Evolutionary conservation across 352 stramenopile species (phyloP).

Genomic region (Phytopythium litorale): DNA sequence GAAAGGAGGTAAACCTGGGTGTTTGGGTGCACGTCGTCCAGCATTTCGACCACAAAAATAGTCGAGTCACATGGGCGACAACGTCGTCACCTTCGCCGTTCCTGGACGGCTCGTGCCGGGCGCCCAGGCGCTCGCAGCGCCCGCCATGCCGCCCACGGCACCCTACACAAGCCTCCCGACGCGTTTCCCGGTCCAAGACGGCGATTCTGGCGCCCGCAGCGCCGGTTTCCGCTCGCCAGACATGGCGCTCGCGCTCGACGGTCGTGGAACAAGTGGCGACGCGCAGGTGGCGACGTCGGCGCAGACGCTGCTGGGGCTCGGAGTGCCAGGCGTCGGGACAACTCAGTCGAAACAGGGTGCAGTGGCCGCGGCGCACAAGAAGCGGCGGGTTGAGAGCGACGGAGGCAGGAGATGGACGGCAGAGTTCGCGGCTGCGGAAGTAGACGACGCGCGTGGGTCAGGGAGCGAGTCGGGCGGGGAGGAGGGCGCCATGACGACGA

Average conservation of each 20-base stretch:
- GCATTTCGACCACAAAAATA: no score
- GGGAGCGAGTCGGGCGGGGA: neutral
- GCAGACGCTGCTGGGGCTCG: neutral
- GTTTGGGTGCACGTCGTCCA: no score
- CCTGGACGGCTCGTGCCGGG: no score
- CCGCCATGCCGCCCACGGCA: no score
- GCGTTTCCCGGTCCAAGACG: neutral
- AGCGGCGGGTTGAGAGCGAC: constrained; percentile 1
- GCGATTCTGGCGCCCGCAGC: neutral
- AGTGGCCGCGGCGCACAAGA: neutral
- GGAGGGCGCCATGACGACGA: neutral
- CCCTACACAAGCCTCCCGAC: neutral
- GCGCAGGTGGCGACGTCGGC: neutral
- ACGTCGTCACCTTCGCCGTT: no score
- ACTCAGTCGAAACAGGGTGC: neutral
- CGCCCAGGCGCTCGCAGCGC: no score
- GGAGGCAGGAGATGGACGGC: neutral
- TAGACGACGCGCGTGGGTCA: neutral
- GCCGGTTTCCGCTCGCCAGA: neutral
- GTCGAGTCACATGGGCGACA: no score
- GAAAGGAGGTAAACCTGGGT: no score
- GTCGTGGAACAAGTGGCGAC: neutral
- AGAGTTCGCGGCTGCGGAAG: neutral
- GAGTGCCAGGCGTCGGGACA: neutral
- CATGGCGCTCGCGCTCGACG: neutral